A percentile compares a stretch with the other conserved stretches of the same genome.
phyloP scores from a whole-genome alignment of 208 protist species.

The Tritrichomonas musculus region DNA sequence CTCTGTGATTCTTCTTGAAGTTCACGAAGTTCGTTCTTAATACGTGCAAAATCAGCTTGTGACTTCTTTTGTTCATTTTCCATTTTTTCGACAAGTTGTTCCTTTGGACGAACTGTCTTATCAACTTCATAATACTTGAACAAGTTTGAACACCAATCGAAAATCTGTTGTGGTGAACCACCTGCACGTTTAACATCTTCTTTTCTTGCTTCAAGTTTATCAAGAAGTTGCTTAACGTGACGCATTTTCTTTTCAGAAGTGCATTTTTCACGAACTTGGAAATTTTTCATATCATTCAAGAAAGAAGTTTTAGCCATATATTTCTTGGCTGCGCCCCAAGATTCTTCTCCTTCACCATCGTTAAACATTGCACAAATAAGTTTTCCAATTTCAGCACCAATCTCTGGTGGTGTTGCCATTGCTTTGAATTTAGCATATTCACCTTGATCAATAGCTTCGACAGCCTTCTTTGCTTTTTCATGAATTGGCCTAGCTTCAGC shows the following conservation, averaged over 20 bases:
- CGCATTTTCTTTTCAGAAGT: slow-evolving; percentile 52
- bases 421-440: slow-evolving; percentile 89
- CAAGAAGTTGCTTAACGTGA: slow-evolving; percentile 66
- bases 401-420: slow-evolving; percentile 79
- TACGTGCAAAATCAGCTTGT: slow-evolving; percentile 75
- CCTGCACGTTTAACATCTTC: slow-evolving; percentile 68
- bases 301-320: slow-evolving; percentile 64
- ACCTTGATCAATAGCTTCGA: slow-evolving; percentile 79
- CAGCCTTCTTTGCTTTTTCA: slow-evolving; percentile 80
- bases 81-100: slow-evolving; percentile 74
- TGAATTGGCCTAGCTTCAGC: slow-evolving; percentile 85
- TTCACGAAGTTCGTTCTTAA: slow-evolving; percentile 73
- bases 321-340: slow-evolving; percentile 51
- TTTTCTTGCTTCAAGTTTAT: slow-evolving; percentile 63
- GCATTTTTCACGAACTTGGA: not conserved
- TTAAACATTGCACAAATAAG: slow-evolving; percentile 9
- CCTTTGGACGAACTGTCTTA: slow-evolving; percentile 90
- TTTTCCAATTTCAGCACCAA: slow-evolving; percentile 51
- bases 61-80: slow-evolving; percentile 74
- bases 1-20: slow-evolving; percentile 65
- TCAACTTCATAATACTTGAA: slow-evolving; percentile 88
- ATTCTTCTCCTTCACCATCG: slow-evolving; percentile 41
- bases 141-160: slow-evolving; percentile 92
- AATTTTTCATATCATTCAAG: slow-evolving; percentile 39
- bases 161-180: slow-evolving; percentile 73